Base-by-base conservation (phyloP, 2,329 filamentous ascomycete species). In the Monilinia aucupariae region DNA sequence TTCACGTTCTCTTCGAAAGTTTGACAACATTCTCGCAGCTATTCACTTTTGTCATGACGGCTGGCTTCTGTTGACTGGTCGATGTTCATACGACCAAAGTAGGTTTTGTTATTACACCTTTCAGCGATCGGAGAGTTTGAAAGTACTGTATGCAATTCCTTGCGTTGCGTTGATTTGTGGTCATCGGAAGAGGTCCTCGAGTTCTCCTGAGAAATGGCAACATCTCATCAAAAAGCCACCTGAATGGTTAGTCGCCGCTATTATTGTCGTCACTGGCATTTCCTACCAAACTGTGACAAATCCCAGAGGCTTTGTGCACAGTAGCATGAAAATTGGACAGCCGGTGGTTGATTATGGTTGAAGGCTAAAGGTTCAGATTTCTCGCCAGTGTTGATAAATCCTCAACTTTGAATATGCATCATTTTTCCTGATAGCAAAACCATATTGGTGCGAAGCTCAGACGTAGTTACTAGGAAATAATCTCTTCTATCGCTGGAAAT, bases 301-400 rank as follows among this genome's bases (percentile, higher is more conserved):
- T 13, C 12, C 25, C 0, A 37, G 3, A 37, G 20, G 7, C 0
- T 0, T 34, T 47, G 9, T 20, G 2, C 5, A 0, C 4, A 8
- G 1, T 20, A 4, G n/a, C 15, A 13, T 8, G 1, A 12, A 13
- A 22, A 13, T 1, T 15, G 34, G 30, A 4, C 4, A 9, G 25
- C 20, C 7, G 2, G 1, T 20, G 30, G 8, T 58, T 47, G 8
- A 22, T 58, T 47, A 4, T 13, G 34, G 12, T 5, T 34, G 30
- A 47, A 7, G 4, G 12, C 20, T 58, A 4, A 22, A 34, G 12
- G 1, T 37, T 8, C 30, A 3, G 30, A 32, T 58, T 20, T 45
- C 12, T 25, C 43, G n/a, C n/a, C 22, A 58, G 30, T 47, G n/a
- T 30, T 13, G n/a, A 47, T 58, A 17, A 47, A 20, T 34, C 17